Evolutionary conservation across 129 eudicot species (phyloP), one percentile per base, ranked within the genome.

Genomic region (Pittosporum tobira): DNA sequence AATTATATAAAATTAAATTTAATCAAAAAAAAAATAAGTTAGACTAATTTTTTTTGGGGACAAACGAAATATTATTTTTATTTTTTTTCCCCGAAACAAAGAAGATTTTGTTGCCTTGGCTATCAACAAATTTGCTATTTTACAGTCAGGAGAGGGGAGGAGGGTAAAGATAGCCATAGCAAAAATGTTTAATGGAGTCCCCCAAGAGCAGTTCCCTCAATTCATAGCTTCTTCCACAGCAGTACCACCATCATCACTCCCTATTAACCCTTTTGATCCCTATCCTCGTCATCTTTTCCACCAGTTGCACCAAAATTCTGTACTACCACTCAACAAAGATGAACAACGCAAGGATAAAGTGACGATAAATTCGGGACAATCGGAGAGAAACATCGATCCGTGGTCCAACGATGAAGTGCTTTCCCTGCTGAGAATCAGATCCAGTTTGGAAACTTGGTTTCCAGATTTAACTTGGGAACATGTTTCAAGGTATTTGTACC

Each of bases 401-500:
- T 88, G 96, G 96, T 77, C 94, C 0, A 60, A 73, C 51, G 84
- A 88, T 59, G 94, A 88, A 67, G 81, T 88, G 23, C 79, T 84
- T 45, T 76, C 81, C 6, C 78, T 84, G 22, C 66, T 88, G 69
- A 84, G 81, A 71, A 74, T 81, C 76, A 84, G 89, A 88, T 84
- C 96, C 70, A 73, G 73, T 50, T 50, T 81, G 48, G 94, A 80
- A 64, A 73, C 70, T 51, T 87, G 88, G 88, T 80, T 75, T 59
- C 81, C 77, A 1, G 94, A 83, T 67, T 84, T 83, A 57, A 77
- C 81, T 63, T 88, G 96, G 96, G 88, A 87, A 70, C 88, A 83
- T 61, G 93, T 87, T 64, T 87, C 96, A 38, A 80, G 96, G 96
- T 87, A 71, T 14, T 21, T 23, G 21, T 56, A 14, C 13, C 25